These are phyloP conservation scores for Carpinus fangiana DNA, from an alignment of 306 rosid genomes.

Conservation along the genomic window DNA sequence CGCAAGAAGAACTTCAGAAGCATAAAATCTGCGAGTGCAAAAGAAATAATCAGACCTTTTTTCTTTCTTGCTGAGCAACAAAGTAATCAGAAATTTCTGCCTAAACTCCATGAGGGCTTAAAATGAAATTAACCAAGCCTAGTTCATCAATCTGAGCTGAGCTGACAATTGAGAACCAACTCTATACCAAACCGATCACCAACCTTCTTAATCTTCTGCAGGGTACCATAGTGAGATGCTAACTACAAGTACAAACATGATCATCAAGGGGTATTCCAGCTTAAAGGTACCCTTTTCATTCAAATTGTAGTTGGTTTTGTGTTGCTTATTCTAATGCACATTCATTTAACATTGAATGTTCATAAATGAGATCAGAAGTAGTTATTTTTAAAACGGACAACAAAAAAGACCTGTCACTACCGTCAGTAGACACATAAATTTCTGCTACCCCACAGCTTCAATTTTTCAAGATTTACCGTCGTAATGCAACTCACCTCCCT, in stretches of 20 bases:
- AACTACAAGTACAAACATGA: background rate
- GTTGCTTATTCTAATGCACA: background rate
- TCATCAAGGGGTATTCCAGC: background rate
- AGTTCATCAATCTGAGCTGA: background rate
- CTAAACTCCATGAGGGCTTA: background rate
- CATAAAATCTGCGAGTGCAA: constrained; percentile 48
- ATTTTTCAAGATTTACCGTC: background rate
- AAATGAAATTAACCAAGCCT: background rate
- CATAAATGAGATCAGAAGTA: background rate
- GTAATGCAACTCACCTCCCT: background rate
- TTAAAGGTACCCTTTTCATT: background rate
- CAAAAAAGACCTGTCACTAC: background rate
- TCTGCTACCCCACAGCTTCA: background rate
- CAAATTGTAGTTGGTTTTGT: background rate
- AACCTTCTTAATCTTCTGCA: background rate
- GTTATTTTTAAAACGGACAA: background rate
- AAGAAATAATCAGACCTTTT: background rate
- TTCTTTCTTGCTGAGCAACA: background rate
- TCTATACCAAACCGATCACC: background rate
- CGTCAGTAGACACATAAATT: background rate
- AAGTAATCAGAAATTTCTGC: constrained; percentile 3
- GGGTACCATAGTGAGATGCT: background rate
- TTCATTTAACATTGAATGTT: background rate
- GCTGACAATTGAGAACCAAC: background rate
- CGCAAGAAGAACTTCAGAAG: constrained; percentile 60